A percentile compares a stretch with the other conserved stretches of the same genome.
Evolutionary conservation across 306 rosid genomes (phyloP).

Genomic region (Cyclanthera cordifolia): DNA sequence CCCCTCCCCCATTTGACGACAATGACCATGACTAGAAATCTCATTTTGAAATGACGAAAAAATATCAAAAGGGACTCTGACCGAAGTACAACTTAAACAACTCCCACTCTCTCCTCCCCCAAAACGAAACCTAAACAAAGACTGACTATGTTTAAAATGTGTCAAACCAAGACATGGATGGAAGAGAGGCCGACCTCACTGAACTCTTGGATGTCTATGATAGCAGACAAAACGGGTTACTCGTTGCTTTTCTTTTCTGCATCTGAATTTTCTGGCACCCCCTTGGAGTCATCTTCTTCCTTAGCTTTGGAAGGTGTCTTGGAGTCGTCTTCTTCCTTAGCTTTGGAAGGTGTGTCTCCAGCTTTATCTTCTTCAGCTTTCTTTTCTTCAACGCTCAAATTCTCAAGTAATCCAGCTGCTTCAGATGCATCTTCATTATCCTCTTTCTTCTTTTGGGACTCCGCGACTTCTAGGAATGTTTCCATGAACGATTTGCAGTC

Average conservation of each 20-base stretch:
- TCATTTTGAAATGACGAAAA: neutral
- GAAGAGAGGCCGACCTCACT: neutral
- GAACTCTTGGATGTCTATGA: neutral
- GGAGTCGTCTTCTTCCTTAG: neutral
- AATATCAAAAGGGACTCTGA: slow-evolving; percentile 1
- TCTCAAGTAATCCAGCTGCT: slow-evolving; percentile 64
- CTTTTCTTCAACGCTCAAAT: slow-evolving; percentile 63
- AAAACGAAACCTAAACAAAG: neutral
- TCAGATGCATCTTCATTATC: slow-evolving; percentile 49
- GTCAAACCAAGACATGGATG: neutral
- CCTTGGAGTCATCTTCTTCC: neutral
- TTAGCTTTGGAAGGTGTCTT: slow-evolving; percentile 11
- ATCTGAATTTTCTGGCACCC: slow-evolving; percentile 26
- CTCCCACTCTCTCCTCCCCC: neutral
- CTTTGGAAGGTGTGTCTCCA: slow-evolving; percentile 15
- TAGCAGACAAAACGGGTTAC: slow-evolving; percentile 29
- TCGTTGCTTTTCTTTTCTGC: slow-evolving; percentile 43
- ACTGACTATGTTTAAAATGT: neutral
- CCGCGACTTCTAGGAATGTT: slow-evolving; percentile 80
- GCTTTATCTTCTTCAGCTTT: slow-evolving; percentile 36
- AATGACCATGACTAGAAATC: slow-evolving; percentile 1
- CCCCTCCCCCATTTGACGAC: neutral
- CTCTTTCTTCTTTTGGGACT: slow-evolving; percentile 49
- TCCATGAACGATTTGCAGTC: slow-evolving; percentile 86
- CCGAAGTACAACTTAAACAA: neutral